These are phyloP conservation scores for Helichrysum umbraculigerum DNA, from an alignment of 129 eudicot genomes.

Conservation along the genomic window DNA sequence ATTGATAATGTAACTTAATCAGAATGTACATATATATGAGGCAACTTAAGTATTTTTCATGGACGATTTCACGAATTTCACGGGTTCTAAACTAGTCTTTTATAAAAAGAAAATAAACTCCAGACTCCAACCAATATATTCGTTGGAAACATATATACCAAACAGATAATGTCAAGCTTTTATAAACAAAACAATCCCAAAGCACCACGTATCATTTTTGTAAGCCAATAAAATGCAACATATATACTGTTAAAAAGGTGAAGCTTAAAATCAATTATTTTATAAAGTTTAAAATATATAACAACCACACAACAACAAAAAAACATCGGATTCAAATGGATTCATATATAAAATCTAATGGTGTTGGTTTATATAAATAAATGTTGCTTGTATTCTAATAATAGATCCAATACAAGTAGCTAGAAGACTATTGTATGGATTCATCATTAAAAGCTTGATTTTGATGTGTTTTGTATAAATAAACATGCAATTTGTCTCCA, in stretches of 20 bases:
- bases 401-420: slow-evolving; percentile 25
- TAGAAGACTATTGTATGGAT: slow-evolving; percentile 19
- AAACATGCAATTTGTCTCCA: background rate
- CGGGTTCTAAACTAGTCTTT: too few relatives aligned
- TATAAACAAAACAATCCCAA: background rate
- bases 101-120: background rate
- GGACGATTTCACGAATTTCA: too few relatives aligned
- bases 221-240: slow-evolving; percentile 27
- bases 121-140: background rate
- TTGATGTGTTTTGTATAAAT: slow-evolving; percentile 16
- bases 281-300: background rate
- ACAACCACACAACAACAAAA: slow-evolving; percentile 6
- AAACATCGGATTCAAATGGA: slow-evolving; percentile 17
- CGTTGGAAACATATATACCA: background rate
- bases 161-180: slow-evolving; percentile 6
- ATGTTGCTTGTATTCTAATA: background rate
- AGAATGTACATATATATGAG: too few relatives aligned
- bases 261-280: background rate
- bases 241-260: background rate
- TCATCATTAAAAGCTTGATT: slow-evolving; percentile 21
- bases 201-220: slow-evolving; percentile 19
- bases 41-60: too few relatives aligned
- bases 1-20: too few relatives aligned
- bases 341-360: slow-evolving; percentile 5
- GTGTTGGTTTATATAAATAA: slow-evolving; percentile 20